Percentiles rank a stretch among this genome's conserved stretches.
These are phyloP conservation scores for Penicillium sp. DNA, from an alignment of 2,329 filamentous ascomycete species.

Conservation along the genomic window DNA sequence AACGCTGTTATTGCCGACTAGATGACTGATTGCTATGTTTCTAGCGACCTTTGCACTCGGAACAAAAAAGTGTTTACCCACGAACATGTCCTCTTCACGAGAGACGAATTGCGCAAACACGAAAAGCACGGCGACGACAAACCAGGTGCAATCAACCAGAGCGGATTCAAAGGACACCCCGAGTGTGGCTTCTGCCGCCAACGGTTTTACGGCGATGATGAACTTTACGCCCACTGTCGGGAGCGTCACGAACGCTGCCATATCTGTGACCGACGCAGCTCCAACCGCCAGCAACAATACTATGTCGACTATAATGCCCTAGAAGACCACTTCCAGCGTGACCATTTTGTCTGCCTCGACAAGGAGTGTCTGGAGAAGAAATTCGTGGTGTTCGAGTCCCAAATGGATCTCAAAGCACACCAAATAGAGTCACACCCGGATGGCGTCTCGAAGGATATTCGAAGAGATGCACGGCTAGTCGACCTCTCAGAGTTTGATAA, in stretches of 20 bases:
- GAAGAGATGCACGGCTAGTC: constrained; percentile 79
- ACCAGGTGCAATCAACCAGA: constrained; percentile 86
- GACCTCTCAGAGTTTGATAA: constrained; percentile 88
- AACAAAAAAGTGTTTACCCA: constrained; percentile 99
- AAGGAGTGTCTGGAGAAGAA: constrained; percentile 93
- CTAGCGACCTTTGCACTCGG: constrained; percentile 77
- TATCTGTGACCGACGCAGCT: constrained; percentile 74
- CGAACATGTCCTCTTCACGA: constrained; percentile 89
- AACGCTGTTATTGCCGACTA: constrained; percentile 3
- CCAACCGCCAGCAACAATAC: constrained; percentile 75
- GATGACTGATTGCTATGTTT: constrained; percentile 5
- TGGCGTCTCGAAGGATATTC: constrained; percentile 76
- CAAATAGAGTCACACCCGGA: constrained; percentile 80
- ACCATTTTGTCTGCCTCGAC: constrained; percentile 84
- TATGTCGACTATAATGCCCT: constrained; percentile 85
- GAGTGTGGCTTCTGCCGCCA: constrained; percentile 90
- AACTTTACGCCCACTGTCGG: constrained; percentile 89
- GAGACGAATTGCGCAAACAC: constrained; percentile 77
- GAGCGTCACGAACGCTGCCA: constrained; percentile 95
- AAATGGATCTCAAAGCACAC: constrained; percentile 93
- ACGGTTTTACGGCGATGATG: constrained; percentile 94
- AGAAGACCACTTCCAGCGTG: constrained; percentile 81
- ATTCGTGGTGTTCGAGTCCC: constrained; percentile 92
- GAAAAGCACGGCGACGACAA: constrained; percentile 89
- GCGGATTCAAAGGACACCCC: constrained; percentile 93